Conservation (phyloP, 1,284 basidiomycete genomes). For the Polyporus tsugae region DNA sequence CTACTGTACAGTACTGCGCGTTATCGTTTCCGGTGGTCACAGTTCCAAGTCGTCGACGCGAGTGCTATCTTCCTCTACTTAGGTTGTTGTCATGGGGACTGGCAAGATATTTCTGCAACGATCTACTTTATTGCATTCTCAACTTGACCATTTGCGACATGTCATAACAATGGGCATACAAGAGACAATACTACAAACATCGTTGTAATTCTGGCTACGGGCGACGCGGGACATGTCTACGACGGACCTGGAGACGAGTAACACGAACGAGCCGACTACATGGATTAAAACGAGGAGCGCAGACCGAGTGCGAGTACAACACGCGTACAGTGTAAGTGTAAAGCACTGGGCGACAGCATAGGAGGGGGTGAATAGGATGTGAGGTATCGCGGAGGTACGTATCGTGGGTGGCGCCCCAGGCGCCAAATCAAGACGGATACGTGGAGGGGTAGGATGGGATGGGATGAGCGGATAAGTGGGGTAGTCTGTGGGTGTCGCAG, state of each 20-base stretch:
- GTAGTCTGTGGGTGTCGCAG: slow-evolving; percentile 23
- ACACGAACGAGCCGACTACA: neutral
- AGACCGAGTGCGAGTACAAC: neutral
- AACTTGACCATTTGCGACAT: neutral
- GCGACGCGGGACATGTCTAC: slow-evolving; percentile 6
- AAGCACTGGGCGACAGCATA: slow-evolving; percentile 9
- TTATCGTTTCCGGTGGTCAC: neutral
- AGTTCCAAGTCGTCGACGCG: neutral
- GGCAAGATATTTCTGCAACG: neutral
- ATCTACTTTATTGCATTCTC: neutral
- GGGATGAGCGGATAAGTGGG: neutral
- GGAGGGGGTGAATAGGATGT: slow-evolving; percentile 8
- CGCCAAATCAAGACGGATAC: neutral
- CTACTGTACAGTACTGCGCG: slow-evolving; percentile 6
- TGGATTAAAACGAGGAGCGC: neutral
- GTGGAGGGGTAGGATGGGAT: neutral
- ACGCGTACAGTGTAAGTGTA: neutral
- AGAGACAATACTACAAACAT: neutral
- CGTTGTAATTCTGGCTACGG: neutral
- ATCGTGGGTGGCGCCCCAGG: slow-evolving; percentile 11
- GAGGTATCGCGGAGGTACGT: slow-evolving; percentile 19
- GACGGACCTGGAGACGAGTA: slow-evolving; percentile 2
- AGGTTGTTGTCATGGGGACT: neutral
- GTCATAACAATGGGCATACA: slow-evolving; percentile 6
- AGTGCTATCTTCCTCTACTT: too few species aligned